Evolutionary conservation across 176 grass and related monocot genomes (phyloP), one percentile per base, ranked within the genome.

Genomic region (Pontederia paniculata): DNA sequence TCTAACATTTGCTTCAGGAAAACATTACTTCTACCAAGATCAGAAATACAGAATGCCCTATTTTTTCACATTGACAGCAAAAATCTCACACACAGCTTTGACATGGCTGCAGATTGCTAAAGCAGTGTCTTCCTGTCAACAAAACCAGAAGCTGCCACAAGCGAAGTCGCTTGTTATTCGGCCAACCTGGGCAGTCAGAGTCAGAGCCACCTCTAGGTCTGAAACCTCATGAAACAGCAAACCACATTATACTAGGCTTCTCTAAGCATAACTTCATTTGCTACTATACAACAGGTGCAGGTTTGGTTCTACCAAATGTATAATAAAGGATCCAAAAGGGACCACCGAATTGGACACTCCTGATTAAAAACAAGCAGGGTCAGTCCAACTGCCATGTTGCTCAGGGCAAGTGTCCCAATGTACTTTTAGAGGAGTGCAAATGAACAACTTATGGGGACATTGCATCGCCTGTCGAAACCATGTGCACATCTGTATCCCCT

Each of bases 111-210:
- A 61, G n/a, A 11, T 45, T 61, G 42, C 58, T 45, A 12, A 46
- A 1, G 28, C 16, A 61, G 18, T 18, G 61, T 57, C 63, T 73
- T 77, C 66, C 69, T 70, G 50, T 56, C 60, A 80, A 78, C 49
- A 78, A 77, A 83, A 62, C 62, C 52, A 77, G 65, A 77, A 84
- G 86, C 87, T 98, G 83, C 87, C 94, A 84, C 87, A 79, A 98
- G 87, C 84, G 87, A 84, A 91, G 94, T 83, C 80, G 42, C 57
- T 66, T 84, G 88, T 89, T 86, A 70, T 69, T 82, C 75, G 70
- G 80, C 94, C 87, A 76, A 91, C 94, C 87, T 90, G 83, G 94
- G 78, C 83, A 98, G 80, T 78, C 77, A 75, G 78, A 62, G 5
- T 5, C 25, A 31, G 25, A 31, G 25, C 25, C 25, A 31, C 25